Base-by-base conservation (phyloP, 257 asterid species). In the Catharanthus roseus region DNA sequence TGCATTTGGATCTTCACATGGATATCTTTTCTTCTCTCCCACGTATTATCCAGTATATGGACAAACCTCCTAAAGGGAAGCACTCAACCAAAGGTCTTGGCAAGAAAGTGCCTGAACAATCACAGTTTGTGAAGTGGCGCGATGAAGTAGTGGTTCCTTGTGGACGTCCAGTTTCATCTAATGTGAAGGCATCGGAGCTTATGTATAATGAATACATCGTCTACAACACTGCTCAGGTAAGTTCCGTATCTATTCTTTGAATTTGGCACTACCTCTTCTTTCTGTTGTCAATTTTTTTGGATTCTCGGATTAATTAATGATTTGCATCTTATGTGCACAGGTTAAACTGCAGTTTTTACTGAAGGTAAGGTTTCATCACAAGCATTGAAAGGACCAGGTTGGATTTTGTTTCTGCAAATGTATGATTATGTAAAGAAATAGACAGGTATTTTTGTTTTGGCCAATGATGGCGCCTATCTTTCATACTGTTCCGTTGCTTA, bases 21-120 rank as follows among this genome's bases (percentile, higher is more conserved):
- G 47, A 62, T 58, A 60, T 16, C 44, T 28, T 33, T 31, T 31
- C 4, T 21, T 33, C 49, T 38, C 70, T 77, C 65, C 67, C 63
- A 12, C 72, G 42, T 74, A 75, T 7, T 21, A 42, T 80, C 70
- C 78, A 95, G 99, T 91, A 95, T 62, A 85, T 95, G 85, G 99
- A 89, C 71, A 88, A 95, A 79, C 97, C 96, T 76, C 97, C 97
- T 18, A 81, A 21, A 72, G 96, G 97, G 72, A 89, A 89, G 82
- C 96, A 95, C 79, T 91, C 99, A 11, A 95, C 97, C 11, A 95
- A 91, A 81, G 99, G 99, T 12, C 92, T 95, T 0, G 99, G 97
- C 75, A 89, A 83, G 84, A 90, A 83, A 36, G 82, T 88, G 65
- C 97, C 99, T 75, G 82, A 75, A 5, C 90, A 82, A 76, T 86